Base-by-base conservation (phyloP, 257 asterid species). In the Gardenia jasminoides region DNA sequence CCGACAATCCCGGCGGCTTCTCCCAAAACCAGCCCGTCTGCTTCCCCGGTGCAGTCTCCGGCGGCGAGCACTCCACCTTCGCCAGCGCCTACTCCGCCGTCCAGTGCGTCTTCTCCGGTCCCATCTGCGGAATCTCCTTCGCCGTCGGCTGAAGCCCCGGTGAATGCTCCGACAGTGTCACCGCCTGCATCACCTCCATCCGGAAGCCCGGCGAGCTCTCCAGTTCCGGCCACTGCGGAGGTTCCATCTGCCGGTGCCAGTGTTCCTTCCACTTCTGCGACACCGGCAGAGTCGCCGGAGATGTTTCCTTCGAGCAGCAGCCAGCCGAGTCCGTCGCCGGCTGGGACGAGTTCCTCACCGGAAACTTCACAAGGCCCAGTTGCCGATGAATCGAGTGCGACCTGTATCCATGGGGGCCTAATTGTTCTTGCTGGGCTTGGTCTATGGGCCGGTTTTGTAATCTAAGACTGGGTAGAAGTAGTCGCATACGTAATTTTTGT, bases 351-450 rank as follows among this genome's bases (percentile, higher is more conserved):
- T 81, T 89, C 83, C n/a, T 82, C 89, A 4, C 94, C 96, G 80
- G 94, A 71, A 52, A 82, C 77, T 62, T 78, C 93, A 12, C 86
- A 52, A 56, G 89, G 87, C 75, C 92, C 96, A 44, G 88, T 56
- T 79, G 87, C 88, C 2, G 94, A 89, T 78, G 86, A 84, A 6
- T 86, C 97, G 17, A 81, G 85, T 52, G 82, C 93, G 2, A 59
- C 65, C 13, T 66, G 83, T 1, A 58, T 74, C 0, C 75, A 79
- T 50, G 75, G 70, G 71, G 83, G 59, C 73, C 78, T 89, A 0
- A 41, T 78, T 26, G 22, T 89, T 76, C 74, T 87, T n/a, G 74
- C 75, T 8, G 96, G 90, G 67, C 58, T 89, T 77, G 83, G 90
- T 64, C 50, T 92, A 46, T 87, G 81, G 82, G 89, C 90, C 15